These are phyloP conservation scores for Flaveria sonorensis DNA, from an alignment of 129 eudicot genomes.

Conservation along the genomic window DNA sequence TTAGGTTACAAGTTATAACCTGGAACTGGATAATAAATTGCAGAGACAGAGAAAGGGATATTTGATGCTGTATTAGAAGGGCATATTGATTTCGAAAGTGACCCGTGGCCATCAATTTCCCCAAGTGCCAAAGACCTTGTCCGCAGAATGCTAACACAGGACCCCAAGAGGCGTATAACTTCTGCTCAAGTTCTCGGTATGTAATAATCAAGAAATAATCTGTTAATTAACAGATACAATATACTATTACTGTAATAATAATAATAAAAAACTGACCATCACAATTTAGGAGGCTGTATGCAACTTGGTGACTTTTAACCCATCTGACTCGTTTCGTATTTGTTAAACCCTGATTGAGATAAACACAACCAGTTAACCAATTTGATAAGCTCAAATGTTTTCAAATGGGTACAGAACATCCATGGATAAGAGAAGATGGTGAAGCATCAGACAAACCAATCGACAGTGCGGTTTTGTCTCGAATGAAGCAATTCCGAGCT, in stretches of 20 bases:
- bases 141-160: conserved; percentile 70
- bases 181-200: conserved; percentile 90
- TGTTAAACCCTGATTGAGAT: too few species aligned
- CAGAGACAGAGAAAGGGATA: conserved; percentile 81
- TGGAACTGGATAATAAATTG: conserved; percentile 10
- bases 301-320: not conserved
- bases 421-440: conserved; percentile 87
- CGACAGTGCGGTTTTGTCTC: conserved; percentile 83
- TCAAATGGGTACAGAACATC: conserved; percentile 60
- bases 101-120: conserved; percentile 88
- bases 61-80: conserved; percentile 78
- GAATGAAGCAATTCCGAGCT: conserved; percentile 97
- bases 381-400: conserved; percentile 10
- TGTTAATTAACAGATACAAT: not conserved
- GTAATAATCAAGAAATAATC: not conserved
- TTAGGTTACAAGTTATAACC: not conserved
- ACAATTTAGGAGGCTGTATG: not conserved
- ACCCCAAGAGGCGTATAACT: conserved; percentile 74
- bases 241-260: not conserved
- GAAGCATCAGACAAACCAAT: conserved; percentile 95
- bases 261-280: not conserved
- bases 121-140: conserved; percentile 84
- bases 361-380: not conserved
- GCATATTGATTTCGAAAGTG: conserved; percentile 63
- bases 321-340: not conserved